Evolutionary conservation across 83 land plant genomes (phyloP).

Genomic region (Isoetes engelmannii): DNA sequence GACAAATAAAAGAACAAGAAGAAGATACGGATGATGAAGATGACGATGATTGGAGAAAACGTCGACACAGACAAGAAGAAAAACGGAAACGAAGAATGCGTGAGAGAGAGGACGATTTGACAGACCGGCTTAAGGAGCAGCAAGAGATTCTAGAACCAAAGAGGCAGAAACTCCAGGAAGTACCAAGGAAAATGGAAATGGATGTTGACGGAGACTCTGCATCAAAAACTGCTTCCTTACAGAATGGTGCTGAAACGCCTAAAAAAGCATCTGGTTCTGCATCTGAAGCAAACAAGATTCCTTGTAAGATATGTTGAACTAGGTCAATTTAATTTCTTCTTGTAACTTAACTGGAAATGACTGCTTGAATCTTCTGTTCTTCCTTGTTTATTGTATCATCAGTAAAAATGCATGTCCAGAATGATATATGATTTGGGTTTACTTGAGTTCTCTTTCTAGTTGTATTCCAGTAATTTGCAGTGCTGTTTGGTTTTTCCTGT

Average conservation of each 20-base stretch:
- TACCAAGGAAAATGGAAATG: slow-evolving; percentile 16
- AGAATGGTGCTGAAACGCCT: slow-evolving; percentile 7
- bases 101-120: slow-evolving; percentile 82
- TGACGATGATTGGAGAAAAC: slow-evolving; percentile 63
- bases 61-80: slow-evolving; percentile 63
- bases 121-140: slow-evolving; percentile 67
- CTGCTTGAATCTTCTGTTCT: no score
- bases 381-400: no score
- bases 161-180: slow-evolving; percentile 46
- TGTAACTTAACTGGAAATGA: no score
- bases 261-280: neutral
- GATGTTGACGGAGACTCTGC: slow-evolving; percentile 7
- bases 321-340: no score
- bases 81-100: slow-evolving; percentile 57
- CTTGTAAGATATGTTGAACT: no score
- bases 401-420: no score
- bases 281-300: no score
- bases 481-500: neutral
- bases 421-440: no score
- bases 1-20: slow-evolving; percentile 65
- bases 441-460: neutral
- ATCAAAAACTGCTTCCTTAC: neutral
- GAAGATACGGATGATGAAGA: slow-evolving; percentile 72
- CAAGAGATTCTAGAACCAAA: slow-evolving; percentile 68
- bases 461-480: neutral